Evolutionary conservation across 2,329 filamentous ascomycete species (phyloP).

Genomic region (Trichoderma citrinoviride): DNA sequence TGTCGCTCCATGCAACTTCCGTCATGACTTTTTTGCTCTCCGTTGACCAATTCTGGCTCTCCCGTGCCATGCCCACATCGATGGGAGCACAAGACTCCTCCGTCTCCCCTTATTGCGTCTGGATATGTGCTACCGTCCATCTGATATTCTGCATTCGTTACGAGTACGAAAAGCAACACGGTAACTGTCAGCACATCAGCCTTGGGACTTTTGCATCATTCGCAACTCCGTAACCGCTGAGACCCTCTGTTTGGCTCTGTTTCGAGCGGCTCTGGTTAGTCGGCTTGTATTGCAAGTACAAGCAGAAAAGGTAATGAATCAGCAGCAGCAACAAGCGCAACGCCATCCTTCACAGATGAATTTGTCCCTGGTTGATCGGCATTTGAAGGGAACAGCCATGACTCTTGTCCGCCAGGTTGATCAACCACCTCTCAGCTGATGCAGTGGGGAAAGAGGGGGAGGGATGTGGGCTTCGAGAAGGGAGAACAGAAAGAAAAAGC

Average conservation of each 20-base stretch:
- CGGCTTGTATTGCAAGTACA: not conserved
- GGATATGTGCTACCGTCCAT: not conserved
- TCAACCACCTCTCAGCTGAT: not conserved
- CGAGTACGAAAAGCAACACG: not conserved
- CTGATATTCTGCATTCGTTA: not conserved
- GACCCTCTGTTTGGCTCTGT: not conserved
- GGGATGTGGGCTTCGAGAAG: constrained; percentile 6
- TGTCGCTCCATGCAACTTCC: not conserved
- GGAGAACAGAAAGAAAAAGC: not conserved
- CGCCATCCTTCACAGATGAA: no score
- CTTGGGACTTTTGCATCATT: not conserved
- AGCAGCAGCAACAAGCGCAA: no score
- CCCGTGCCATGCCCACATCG: not conserved
- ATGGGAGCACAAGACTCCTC: constrained; percentile 3
- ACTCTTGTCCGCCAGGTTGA: not conserved
- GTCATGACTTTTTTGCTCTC: not conserved
- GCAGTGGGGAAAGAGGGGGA: not conserved
- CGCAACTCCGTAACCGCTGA: not conserved
- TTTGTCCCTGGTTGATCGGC: not conserved
- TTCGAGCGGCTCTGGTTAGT: not conserved
- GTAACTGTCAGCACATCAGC: not conserved
- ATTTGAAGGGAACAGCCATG: not conserved
- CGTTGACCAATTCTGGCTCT: no score
- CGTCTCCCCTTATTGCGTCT: not conserved
- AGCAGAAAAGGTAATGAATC: not conserved